A percentile compares a stretch with the other conserved stretches of the same genome.
Conservation (phyloP, 345 rosid genomes). For the Combretum micranthum region DNA sequence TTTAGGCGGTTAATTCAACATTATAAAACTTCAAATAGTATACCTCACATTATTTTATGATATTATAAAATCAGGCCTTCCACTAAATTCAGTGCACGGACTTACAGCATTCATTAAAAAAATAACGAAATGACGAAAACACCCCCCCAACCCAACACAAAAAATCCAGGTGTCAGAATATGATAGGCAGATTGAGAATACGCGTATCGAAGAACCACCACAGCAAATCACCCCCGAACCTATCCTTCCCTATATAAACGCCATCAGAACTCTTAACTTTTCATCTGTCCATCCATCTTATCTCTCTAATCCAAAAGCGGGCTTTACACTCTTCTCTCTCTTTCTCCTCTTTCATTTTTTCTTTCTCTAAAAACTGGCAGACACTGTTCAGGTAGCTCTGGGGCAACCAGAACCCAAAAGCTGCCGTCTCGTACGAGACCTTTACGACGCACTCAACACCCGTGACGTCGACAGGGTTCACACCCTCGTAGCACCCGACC, state of each 20-base stretch:
- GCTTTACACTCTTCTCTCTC: neutral
- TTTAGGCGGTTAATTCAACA: no score
- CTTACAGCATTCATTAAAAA: no score
- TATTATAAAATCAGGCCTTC: no score
- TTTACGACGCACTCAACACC: conserved; percentile 72
- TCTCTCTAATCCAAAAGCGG: neutral
- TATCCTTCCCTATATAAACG: conserved; percentile 18
- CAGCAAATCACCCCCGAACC: neutral
- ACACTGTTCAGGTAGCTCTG: conserved; percentile 36
- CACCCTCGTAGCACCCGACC: conserved; percentile 74
- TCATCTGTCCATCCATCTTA: neutral
- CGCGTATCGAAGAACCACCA: no score
- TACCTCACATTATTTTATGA: no score
- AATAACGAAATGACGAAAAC: no score
- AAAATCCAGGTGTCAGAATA: no score
- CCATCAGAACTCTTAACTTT: accelerated
- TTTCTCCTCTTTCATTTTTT: neutral
- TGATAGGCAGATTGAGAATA: no score
- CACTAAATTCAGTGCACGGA: no score
- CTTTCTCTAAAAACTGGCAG: conserved; percentile 57
- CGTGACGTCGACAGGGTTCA: conserved; percentile 77
- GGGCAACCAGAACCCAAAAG: conserved; percentile 50
- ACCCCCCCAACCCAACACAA: no score
- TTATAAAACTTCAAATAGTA: no score
- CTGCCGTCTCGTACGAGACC: conserved; percentile 74